Conservation (phyloP, 805 yeast genomes). For the Candida endomychidarum region DNA sequence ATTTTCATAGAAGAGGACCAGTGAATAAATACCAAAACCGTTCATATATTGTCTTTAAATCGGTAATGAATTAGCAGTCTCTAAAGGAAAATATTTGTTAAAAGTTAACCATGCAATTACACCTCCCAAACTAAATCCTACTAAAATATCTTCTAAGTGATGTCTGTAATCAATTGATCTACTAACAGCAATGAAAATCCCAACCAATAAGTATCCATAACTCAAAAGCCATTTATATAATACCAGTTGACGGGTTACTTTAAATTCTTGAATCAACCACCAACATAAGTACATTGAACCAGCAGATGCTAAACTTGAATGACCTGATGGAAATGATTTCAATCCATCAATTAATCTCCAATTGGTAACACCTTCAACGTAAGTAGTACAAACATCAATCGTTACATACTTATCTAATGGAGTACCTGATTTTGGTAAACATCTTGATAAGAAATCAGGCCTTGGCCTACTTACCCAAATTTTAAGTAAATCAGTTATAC, state of each 20-base stretch:
- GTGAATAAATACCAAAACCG: no score
- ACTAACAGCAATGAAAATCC: slow-evolving; percentile 30
- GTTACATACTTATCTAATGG: slow-evolving; percentile 27
- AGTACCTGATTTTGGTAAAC: slow-evolving; percentile 29
- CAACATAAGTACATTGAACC: slow-evolving; percentile 32
- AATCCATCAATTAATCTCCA: slow-evolving; percentile 33
- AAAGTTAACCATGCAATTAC: slow-evolving; percentile 17
- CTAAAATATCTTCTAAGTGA: slow-evolving; percentile 31
- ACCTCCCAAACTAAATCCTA: slow-evolving; percentile 30
- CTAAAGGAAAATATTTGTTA: slow-evolving; percentile 14
- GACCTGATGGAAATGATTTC: slow-evolving; percentile 44
- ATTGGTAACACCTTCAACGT: slow-evolving; percentile 27
- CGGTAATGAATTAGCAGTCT: not conserved
- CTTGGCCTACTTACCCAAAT: slow-evolving; percentile 42
- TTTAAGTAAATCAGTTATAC: slow-evolving; percentile 38
- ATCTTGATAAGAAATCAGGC: slow-evolving; percentile 44
- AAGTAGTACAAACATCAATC: slow-evolving; percentile 29
- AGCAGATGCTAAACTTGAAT: slow-evolving; percentile 35
- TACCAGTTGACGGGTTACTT: slow-evolving; percentile 7
- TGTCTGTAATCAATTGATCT: slow-evolving; percentile 39
- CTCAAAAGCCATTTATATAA: slow-evolving; percentile 7
- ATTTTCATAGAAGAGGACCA: no score
- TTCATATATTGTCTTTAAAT: not conserved
- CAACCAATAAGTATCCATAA: slow-evolving; percentile 25
- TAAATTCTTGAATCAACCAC: slow-evolving; percentile 27